phyloP scores from a whole-genome alignment of 164 flowering plant species.

The Kingdonia uniflora region DNA sequence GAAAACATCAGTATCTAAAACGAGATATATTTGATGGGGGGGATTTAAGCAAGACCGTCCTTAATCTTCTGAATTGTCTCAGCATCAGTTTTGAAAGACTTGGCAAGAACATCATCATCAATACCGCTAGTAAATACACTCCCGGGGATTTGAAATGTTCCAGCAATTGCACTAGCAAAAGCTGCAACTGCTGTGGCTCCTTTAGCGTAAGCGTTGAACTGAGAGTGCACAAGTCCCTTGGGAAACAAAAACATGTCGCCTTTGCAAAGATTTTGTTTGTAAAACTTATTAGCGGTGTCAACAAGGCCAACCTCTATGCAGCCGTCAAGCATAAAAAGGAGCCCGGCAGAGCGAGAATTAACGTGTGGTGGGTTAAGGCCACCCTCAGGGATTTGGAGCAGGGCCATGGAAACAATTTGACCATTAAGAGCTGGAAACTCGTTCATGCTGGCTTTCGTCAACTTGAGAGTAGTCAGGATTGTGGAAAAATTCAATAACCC shows the following conservation, averaged over 20 bases:
- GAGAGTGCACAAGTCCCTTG: conserved; percentile 16
- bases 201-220: conserved; percentile 4
- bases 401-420: conserved; percentile 20
- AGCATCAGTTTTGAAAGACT: no score
- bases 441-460: no score
- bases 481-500: not conserved
- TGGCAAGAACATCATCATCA: conserved; percentile 11
- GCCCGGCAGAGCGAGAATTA: conserved; percentile 24
- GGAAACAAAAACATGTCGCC: conserved; percentile 21
- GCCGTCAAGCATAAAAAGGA: conserved; percentile 13
- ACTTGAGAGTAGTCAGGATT: conserved; percentile 11
- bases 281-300: conserved; percentile 17
- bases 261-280: conserved; percentile 10
- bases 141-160: conserved; percentile 8
- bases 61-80: conserved; percentile 16
- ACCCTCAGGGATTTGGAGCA: conserved; percentile 17
- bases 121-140: conserved; percentile 13
- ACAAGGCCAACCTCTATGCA: no score
- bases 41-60: conserved; percentile 13
- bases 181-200: conserved; percentile 8
- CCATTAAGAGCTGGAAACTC: no score
- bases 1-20: no score
- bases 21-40: no score
- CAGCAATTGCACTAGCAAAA: conserved; percentile 14
- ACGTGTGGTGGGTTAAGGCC: conserved; percentile 20